A percentile compares a stretch with the other conserved stretches of the same genome.
phyloP scores from a whole-genome alignment of 192 early-diverging fungal species.

The Neocallimastix lanati region DNA sequence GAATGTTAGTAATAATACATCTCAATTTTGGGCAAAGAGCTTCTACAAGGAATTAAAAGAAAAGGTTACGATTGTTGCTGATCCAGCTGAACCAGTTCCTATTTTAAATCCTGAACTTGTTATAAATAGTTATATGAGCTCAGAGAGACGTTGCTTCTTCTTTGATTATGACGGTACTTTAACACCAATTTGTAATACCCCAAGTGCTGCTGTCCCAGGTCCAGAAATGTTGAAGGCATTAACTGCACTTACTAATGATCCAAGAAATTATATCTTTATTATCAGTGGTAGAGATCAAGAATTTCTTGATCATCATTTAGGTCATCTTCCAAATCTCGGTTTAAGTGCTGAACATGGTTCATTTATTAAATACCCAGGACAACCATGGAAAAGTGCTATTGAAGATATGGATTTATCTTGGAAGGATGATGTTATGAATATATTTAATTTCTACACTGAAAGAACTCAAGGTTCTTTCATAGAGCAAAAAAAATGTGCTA shows the following conservation, averaged over 20 bases:
- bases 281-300: constrained; percentile 82
- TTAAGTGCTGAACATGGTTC: constrained; percentile 88
- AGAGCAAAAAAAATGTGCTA: constrained; percentile 60
- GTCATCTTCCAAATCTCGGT: constrained; percentile 54
- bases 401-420: constrained; percentile 62
- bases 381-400: constrained; percentile 26
- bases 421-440: constrained; percentile 82
- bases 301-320: constrained; percentile 69
- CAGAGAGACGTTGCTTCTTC: constrained; percentile 65
- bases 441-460: constrained; percentile 89
- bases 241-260: constrained; percentile 44
- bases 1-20: constrained; percentile 64
- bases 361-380: constrained; percentile 68
- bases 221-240: constrained; percentile 64
- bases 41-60: constrained; percentile 54
- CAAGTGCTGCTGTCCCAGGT: constrained; percentile 61
- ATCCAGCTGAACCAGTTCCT: constrained; percentile 24
- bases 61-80: constrained; percentile 12
- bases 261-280: constrained; percentile 68
- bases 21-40: constrained; percentile 67
- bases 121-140: constrained; percentile 19
- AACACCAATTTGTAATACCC: constrained; percentile 73
- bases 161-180: constrained; percentile 97
- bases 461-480: constrained; percentile 54
- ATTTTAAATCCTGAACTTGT: constrained; percentile 13